These are phyloP conservation scores for Fusarium chlamydosporum DNA, from an alignment of 2,329 filamentous ascomycete species.

Conservation along the genomic window DNA sequence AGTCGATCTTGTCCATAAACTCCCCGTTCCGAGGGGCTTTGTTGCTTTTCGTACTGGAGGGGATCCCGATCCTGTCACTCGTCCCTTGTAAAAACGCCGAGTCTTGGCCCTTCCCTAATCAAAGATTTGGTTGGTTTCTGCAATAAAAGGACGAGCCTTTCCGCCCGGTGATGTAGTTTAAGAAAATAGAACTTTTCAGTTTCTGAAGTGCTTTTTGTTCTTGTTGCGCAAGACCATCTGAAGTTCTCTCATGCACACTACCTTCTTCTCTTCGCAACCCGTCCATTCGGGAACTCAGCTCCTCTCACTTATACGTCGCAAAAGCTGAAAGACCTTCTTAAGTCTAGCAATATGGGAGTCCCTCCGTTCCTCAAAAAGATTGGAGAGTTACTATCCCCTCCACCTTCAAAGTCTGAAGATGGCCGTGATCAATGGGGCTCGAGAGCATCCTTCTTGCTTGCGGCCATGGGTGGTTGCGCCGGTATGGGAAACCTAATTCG, in stretches of 20 bases:
- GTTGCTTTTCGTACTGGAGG: not conserved
- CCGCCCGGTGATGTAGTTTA: conserved; percentile 7
- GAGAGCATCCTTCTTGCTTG: conserved; percentile 67
- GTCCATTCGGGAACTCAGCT: not conserved
- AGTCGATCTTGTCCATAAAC: conserved; percentile 38
- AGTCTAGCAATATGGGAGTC: conserved; percentile 31
- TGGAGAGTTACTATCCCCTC: conserved; percentile 54
- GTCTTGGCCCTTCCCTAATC: conserved; percentile 22
- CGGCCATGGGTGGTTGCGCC: conserved; percentile 70
- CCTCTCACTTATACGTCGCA: conserved; percentile 3
- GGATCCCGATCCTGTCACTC: conserved; percentile 8
- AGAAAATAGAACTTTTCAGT: not conserved
- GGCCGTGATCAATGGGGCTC: conserved; percentile 69
- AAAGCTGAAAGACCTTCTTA: not conserved
- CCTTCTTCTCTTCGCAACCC: conserved; percentile 2
- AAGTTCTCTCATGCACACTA: conserved; percentile 7
- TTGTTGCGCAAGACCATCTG: conserved; percentile 12
- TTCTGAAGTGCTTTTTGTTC: conserved; percentile 7
- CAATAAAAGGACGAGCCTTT: conserved; percentile 38
- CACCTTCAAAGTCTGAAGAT: conserved; percentile 56
- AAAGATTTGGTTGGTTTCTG: conserved; percentile 3
- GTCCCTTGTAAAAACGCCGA: not conserved
- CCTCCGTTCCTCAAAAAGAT: conserved; percentile 51
- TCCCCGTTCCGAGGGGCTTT: conserved; percentile 2
- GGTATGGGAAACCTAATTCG: conserved; percentile 71